phyloP scores from a whole-genome alignment of 768 basidiomycete species.

The Boletus pseudopeckii region DNA sequence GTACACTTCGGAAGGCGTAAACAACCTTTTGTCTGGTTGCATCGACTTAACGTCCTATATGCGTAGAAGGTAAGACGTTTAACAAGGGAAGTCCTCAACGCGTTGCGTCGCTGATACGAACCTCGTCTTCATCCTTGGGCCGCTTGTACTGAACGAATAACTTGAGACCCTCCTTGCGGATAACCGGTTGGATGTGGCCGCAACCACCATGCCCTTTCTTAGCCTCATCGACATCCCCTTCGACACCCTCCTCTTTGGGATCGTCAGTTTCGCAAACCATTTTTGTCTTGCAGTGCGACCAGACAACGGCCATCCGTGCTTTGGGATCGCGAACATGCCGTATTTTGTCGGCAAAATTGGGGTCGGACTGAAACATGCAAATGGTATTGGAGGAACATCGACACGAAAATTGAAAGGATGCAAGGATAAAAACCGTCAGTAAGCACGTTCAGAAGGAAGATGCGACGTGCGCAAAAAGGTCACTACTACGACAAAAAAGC shows the following conservation, averaged over 20 bases:
- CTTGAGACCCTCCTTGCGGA: slow-evolving; percentile 94
- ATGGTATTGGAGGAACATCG: slow-evolving; percentile 23
- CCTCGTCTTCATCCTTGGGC: slow-evolving; percentile 93
- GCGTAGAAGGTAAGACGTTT: slow-evolving; percentile 1
- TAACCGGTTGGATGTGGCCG: slow-evolving; percentile 84
- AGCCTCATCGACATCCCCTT: slow-evolving; percentile 57
- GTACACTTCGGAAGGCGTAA: slow-evolving; percentile 87
- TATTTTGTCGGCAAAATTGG: slow-evolving; percentile 81
- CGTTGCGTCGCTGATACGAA: slow-evolving; percentile 38
- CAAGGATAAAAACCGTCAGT: slow-evolving; percentile 61
- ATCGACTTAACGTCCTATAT: slow-evolving; percentile 72
- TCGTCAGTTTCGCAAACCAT: slow-evolving; percentile 88
- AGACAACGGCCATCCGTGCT: slow-evolving; percentile 81
- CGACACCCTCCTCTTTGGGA: slow-evolving; percentile 79
- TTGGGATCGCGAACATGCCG: slow-evolving; percentile 85
- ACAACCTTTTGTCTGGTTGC: slow-evolving; percentile 78
- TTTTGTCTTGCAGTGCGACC: slow-evolving; percentile 84
- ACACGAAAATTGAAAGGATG: slow-evolving; percentile 39
- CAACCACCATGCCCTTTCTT: slow-evolving; percentile 97
- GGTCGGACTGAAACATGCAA: slow-evolving; percentile 62
- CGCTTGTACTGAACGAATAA: slow-evolving; percentile 94
- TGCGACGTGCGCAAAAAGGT: slow-evolving; percentile 26
- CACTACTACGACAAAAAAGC: slow-evolving; percentile 33
- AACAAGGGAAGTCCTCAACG: slow-evolving; percentile 6
- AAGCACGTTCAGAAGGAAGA: slow-evolving; percentile 35